These are phyloP conservation scores for Trichoderma koningiopsis DNA, from an alignment of 2,329 filamentous ascomycete species.

Conservation along the genomic window DNA sequence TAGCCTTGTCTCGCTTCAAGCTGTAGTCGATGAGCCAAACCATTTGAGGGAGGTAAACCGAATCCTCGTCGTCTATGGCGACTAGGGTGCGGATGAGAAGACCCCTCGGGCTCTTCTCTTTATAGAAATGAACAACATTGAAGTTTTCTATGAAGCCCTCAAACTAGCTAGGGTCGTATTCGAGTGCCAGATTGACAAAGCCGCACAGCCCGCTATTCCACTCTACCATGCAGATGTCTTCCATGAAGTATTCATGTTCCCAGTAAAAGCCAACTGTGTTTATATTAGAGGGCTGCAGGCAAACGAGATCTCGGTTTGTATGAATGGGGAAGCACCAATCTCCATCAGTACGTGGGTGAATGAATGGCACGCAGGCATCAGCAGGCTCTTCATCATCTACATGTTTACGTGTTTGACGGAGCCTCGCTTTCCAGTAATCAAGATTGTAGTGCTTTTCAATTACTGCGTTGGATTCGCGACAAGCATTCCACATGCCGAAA, in stretches of 20 bases:
- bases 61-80: neutral
- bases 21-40: conserved; percentile 14
- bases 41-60: neutral
- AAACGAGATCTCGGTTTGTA: neutral
- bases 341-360: neutral
- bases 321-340: conserved; percentile 9
- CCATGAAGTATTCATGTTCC: neutral
- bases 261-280: neutral
- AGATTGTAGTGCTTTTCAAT: neutral
- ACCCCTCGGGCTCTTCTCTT: neutral
- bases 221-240: neutral
- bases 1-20: neutral
- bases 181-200: conserved; percentile 3
- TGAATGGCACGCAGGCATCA: neutral
- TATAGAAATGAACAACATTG: neutral
- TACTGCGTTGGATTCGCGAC: neutral
- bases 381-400: neutral
- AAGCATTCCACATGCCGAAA: conserved; percentile 16
- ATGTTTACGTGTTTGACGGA: neutral
- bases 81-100: neutral
- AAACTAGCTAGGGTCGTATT: neutral
- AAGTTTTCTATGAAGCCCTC: neutral
- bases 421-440: neutral
- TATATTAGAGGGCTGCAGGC: neutral
- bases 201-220: neutral